A percentile compares a stretch with the other conserved stretches of the same genome.
Evolutionary conservation across 768 basidiomycete species (phyloP).

Genomic region (Termitomyces sp.): DNA sequence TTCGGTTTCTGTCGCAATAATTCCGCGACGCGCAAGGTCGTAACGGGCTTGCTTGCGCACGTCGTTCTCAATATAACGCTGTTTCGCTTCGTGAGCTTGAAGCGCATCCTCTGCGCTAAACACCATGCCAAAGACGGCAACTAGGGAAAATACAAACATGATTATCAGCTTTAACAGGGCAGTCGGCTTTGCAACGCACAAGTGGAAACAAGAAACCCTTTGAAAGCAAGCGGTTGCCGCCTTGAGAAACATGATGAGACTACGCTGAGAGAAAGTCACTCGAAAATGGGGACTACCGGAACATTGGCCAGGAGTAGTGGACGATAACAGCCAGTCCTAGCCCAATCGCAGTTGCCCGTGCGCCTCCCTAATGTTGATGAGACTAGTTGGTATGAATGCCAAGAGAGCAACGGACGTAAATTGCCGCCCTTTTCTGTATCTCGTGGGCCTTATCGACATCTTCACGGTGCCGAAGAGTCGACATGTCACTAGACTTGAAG

Average conservation of each 20-base stretch:
- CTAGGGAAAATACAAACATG: conserved; percentile 14
- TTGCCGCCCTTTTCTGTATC: conserved; percentile 54
- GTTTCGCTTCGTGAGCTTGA: conserved; percentile 59
- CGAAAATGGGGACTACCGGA: conserved; percentile 42
- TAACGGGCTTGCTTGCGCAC: conserved; percentile 70
- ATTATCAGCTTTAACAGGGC: background rate
- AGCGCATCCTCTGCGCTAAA: conserved; percentile 76
- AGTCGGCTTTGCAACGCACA: conserved; percentile 40
- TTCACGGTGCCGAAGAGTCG: conserved; percentile 39
- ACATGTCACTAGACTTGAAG: conserved; percentile 15
- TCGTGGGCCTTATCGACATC: conserved; percentile 55
- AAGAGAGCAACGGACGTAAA: conserved; percentile 37
- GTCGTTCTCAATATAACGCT: conserved; percentile 62
- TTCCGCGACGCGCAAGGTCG: conserved; percentile 68
- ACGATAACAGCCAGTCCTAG: conserved; percentile 56
- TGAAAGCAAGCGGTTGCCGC: conserved; percentile 77
- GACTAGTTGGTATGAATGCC: conserved; percentile 6
- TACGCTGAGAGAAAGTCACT: background rate
- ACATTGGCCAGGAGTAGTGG: conserved; percentile 69
- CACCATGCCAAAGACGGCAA: conserved; percentile 67
- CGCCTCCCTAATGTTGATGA: conserved; percentile 41
- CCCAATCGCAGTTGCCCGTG: conserved; percentile 47
- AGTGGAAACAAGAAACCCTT: conserved; percentile 69
- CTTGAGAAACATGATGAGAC: conserved; percentile 28
- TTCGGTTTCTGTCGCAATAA: conserved; percentile 79